Percentiles rank a stretch among this genome's conserved stretches.
Evolutionary conservation across 768 basidiomycete species (phyloP).

Genomic region (Xanthoconium purpureum): DNA sequence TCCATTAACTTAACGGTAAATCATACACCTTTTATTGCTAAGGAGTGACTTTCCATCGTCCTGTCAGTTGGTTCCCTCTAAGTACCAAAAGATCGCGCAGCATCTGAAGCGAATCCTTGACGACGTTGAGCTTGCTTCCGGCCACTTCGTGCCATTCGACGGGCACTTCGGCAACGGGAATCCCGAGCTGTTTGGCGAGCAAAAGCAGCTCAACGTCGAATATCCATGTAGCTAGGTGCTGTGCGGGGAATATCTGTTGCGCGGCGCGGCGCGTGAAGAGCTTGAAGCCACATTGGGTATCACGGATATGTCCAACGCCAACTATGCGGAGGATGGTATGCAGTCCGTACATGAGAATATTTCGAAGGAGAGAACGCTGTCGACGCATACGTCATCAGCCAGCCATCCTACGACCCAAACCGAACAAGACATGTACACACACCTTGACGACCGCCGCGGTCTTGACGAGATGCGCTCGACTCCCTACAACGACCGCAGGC

Average conservation of each 20-base stretch:
- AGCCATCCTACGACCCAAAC: no score
- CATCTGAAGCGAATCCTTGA: conserved; percentile 87
- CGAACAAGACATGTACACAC: not conserved
- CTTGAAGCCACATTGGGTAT: conserved; percentile 98
- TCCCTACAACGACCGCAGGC: conserved; percentile 76
- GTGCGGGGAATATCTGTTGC: conserved; percentile 75
- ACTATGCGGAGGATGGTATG: conserved; percentile 87
- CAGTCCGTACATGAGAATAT: conserved; percentile 90
- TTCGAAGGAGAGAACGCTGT: conserved; percentile 84
- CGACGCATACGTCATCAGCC: no score
- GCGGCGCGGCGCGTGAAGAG: conserved; percentile 85
- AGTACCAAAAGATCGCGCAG: conserved; percentile 81
- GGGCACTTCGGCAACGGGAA: conserved; percentile 83
- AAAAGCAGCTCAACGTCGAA: conserved; percentile 94
- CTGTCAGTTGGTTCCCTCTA: conserved; percentile 74
- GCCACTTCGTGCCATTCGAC: conserved; percentile 93
- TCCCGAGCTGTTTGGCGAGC: conserved; percentile 70
- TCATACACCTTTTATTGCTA: conserved; percentile 22
- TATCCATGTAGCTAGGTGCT: conserved; percentile 91
- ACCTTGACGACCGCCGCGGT: conserved; percentile 95
- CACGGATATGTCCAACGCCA: conserved; percentile 86
- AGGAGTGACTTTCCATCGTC: conserved; percentile 60
- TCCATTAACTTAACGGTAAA: conserved; percentile 28
- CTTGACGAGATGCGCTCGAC: conserved; percentile 87
- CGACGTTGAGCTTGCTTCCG: conserved; percentile 87